Conservation (phyloP, 441 rosid species). For the Pelargonium hybrid region DNA sequence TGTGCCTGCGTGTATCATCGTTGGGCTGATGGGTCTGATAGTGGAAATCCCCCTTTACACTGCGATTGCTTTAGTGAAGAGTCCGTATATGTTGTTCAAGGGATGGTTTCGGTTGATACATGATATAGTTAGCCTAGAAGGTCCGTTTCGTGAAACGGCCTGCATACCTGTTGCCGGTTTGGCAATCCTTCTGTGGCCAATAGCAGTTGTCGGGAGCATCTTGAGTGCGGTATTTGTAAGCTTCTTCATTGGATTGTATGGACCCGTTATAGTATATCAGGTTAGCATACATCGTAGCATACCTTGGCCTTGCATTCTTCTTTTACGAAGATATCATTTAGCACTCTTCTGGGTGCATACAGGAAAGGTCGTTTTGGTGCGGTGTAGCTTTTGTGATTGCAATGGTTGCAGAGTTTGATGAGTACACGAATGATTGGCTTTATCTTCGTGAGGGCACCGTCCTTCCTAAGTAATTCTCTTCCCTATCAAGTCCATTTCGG, state of each 20-base stretch:
- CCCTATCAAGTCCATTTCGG: neutral
- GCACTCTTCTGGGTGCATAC: neutral
- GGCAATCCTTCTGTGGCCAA: conserved; percentile 69
- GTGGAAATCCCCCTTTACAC: conserved; percentile 62
- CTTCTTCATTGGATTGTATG: conserved; percentile 62
- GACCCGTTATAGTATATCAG: conserved; percentile 64
- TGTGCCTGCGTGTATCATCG: conserved; percentile 62
- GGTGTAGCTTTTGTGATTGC: conserved; percentile 79
- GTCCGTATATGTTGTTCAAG: conserved; percentile 62
- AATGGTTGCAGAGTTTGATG: conserved; percentile 78
- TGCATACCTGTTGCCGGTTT: conserved; percentile 72
- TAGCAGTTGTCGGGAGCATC: conserved; percentile 57
- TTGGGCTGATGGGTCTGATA: conserved; percentile 52
- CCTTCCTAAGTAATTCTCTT: conserved; percentile 57
- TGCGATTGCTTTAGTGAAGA: conserved; percentile 51
- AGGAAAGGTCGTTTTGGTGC: conserved; percentile 69
- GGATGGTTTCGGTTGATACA: conserved; percentile 66
- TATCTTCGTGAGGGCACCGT: conserved; percentile 70
- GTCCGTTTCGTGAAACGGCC: conserved; percentile 75
- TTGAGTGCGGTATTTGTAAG: conserved; percentile 44
- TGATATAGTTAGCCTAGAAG: conserved; percentile 60
- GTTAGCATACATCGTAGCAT: conserved; percentile 19
- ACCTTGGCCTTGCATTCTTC: neutral
- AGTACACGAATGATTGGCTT: conserved; percentile 79
- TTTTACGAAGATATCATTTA: neutral